Conservation (phyloP, 2,329 filamentous ascomycete genomes). For the Huntiella decipiens region DNA sequence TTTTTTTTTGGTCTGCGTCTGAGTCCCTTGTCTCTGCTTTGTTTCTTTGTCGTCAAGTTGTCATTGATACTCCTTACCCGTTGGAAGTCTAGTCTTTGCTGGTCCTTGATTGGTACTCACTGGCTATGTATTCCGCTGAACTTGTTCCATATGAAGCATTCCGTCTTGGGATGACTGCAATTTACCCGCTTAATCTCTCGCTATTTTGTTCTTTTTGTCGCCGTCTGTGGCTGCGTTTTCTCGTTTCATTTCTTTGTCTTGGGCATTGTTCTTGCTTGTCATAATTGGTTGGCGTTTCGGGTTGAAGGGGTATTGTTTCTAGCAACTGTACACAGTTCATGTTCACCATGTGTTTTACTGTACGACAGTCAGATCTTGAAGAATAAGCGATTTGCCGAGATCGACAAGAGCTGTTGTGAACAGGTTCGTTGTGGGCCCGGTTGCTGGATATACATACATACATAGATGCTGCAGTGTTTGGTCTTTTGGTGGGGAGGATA, state of each 20-base stretch:
- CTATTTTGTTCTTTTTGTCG: neutral
- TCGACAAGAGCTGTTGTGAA: too few relatives aligned
- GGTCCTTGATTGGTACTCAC: neutral
- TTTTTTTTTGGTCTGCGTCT: constrained; percentile 13
- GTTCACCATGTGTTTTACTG: neutral
- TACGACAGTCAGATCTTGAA: too few relatives aligned
- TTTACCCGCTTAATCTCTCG: constrained; percentile 2
- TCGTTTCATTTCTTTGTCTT: constrained; percentile 15
- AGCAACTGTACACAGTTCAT: neutral
- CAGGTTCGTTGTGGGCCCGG: too few relatives aligned
- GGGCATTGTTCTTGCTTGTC: constrained; percentile 12
- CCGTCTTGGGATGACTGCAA: constrained; percentile 1
- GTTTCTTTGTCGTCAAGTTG: constrained; percentile 4
- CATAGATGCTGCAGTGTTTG: neutral
- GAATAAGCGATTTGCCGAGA: too few relatives aligned
- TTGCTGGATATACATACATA: too few relatives aligned
- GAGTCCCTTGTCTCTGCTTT: neutral
- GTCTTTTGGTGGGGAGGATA: neutral
- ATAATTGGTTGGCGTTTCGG: constrained; percentile 21
- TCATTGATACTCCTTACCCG: constrained; percentile 15
- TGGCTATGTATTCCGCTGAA: neutral
- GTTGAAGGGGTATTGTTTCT: constrained; percentile 17
- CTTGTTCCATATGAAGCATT: constrained; percentile 1
- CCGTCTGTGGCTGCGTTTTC: constrained; percentile 3
- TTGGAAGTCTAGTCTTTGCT: neutral